Percentiles rank a stretch among this genome's conserved stretches.
Conservation (phyloP, 192 early-diverging fungal genomes). For the Coemansia sp. region DNA sequence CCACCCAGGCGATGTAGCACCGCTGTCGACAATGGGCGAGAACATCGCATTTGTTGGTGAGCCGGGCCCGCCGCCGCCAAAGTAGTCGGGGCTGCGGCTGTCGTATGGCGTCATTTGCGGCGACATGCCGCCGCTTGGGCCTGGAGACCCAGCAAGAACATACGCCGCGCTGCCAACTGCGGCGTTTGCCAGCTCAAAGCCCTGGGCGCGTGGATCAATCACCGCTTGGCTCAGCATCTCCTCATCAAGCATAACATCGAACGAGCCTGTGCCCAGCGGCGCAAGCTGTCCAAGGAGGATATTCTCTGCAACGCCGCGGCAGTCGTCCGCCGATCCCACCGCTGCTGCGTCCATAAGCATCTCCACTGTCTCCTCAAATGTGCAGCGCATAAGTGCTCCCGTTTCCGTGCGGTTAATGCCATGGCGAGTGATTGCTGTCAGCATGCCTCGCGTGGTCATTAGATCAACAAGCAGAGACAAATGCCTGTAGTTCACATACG, state of each 20-base stretch:
- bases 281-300: constrained; percentile 98
- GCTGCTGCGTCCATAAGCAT: constrained; percentile 95
- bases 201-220: constrained; percentile 58
- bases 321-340: constrained; percentile 90
- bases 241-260: constrained; percentile 93
- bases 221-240: constrained; percentile 81
- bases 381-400: constrained; percentile 90
- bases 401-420: constrained; percentile 97
- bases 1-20: constrained; percentile 64
- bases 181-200: constrained; percentile 58
- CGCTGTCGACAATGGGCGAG: constrained; percentile 82
- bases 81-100: constrained; percentile 67
- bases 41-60: constrained; percentile 80
- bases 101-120: constrained; percentile 85
- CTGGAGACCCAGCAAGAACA: constrained; percentile 56
- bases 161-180: constrained; percentile 57
- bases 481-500: constrained; percentile 99
- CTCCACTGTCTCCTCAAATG: constrained; percentile 99
- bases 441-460: constrained; percentile 90
- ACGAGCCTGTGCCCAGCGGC: constrained; percentile 91
- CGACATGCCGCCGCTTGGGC: constrained; percentile 66
- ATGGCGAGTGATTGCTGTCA: constrained; percentile 98
- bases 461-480: constrained; percentile 93
- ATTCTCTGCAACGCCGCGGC: constrained; percentile 95
- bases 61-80: constrained; percentile 61